These are phyloP conservation scores for Aspergillus udagawae DNA, from an alignment of 2,329 filamentous ascomycete genomes.

Conservation along the genomic window DNA sequence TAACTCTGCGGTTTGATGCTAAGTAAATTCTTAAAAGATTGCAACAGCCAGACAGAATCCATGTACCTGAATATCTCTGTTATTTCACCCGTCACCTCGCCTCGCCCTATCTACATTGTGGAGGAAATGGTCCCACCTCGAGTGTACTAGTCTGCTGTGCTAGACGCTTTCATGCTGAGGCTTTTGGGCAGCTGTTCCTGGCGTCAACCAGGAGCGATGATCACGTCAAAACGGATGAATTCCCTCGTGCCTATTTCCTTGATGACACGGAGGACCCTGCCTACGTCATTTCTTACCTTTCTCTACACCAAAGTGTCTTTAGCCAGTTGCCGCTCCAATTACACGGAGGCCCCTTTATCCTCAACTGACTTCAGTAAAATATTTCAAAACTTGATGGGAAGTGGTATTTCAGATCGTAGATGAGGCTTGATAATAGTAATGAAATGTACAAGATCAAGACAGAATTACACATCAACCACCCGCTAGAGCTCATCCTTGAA, in stretches of 20 bases:
- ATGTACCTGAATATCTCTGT: neutral
- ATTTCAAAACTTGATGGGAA: neutral
- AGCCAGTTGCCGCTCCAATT: neutral
- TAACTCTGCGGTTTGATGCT: too few relatives aligned
- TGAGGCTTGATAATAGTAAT: neutral
- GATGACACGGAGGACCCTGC: neutral
- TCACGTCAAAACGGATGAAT: neutral
- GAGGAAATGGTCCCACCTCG: neutral
- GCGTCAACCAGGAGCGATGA: neutral
- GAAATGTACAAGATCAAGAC: neutral
- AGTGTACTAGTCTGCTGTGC: neutral
- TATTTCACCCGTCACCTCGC: neutral
- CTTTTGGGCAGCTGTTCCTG: neutral
- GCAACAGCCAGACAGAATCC: neutral
- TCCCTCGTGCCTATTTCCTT: neutral
- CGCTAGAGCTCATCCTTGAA: conserved; percentile 36
- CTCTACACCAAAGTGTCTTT: neutral
- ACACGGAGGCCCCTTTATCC: neutral
- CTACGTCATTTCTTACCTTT: neutral
- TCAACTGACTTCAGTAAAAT: neutral
- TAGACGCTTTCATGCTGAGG: neutral
- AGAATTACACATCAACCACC: neutral
- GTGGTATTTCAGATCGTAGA: neutral
- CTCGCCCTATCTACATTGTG: neutral
- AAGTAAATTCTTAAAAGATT: neutral